Evolutionary conservation across 352 stramenopile species (phyloP).

Genomic region (Pythium diclinum): DNA sequence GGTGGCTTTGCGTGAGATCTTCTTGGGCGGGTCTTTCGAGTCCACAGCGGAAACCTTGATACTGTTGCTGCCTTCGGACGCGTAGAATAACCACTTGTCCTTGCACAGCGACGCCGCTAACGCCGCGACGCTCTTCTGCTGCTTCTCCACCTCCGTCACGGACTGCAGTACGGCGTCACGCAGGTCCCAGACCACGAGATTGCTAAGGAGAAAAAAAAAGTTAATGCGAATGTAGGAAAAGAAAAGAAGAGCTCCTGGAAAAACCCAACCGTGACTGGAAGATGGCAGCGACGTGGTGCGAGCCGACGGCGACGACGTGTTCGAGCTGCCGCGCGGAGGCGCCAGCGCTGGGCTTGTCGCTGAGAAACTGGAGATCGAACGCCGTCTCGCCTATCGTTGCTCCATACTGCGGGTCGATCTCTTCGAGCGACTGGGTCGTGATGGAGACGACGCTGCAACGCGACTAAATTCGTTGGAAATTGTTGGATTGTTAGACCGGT

Average conservation of each 20-base stretch:
- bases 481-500: no score
- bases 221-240: neutral
- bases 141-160: constrained; percentile 60
- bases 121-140: constrained; percentile 53
- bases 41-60: constrained; percentile 52
- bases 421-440: constrained; percentile 52
- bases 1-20: constrained; percentile 68
- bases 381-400: constrained; percentile 51
- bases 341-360: neutral
- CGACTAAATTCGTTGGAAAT: neutral
- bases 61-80: constrained; percentile 68
- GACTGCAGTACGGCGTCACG: constrained; percentile 54
- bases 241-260: neutral
- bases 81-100: constrained; percentile 71
- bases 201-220: constrained; percentile 11
- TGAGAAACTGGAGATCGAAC: constrained; percentile 54
- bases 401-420: constrained; percentile 57
- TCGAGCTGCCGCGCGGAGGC: constrained; percentile 39
- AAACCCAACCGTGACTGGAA: constrained; percentile 40
- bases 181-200: constrained; percentile 65
- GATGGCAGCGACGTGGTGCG: constrained; percentile 48
- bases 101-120: constrained; percentile 52
- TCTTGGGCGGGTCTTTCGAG: constrained; percentile 48
- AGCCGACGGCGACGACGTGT: constrained; percentile 42
- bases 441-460: constrained; percentile 40